Base-by-base conservation (phyloP, 176 grass and related monocot species). In the Avena eriantha region DNA sequence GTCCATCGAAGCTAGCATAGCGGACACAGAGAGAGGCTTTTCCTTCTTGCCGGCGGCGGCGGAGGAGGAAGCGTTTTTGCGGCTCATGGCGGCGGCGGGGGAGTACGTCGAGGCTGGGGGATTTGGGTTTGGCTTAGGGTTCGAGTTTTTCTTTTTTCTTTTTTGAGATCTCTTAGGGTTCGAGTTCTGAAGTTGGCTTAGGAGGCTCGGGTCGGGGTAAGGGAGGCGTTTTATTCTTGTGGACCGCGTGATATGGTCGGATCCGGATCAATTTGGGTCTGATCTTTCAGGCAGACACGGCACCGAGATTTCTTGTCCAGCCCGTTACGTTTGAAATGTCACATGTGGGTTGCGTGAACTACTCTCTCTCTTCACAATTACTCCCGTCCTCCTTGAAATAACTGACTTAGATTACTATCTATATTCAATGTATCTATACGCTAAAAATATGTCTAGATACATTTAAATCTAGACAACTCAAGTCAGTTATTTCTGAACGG, bases 1-100 rank as follows among this genome's bases (percentile, higher is more conserved):
- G 58, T 98, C 96, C 96, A 98, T 94, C 45, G 93, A 90, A 8
- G 96, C 96, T 1, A 98, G 96, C 92, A 98, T 94, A 64, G 93
- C 92, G 69, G 96, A 98, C 50, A 98, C 96, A 1, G 90, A 93
- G 41, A 92, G 86, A 17, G 93, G 91, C 23, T 93, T 89, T 2
- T 91, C 91, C 76, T 91, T 93, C 61, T 94, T 97, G 50, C 83
- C 76, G 43, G 72, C 56, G 17, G 35, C 82, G 23, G 33, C 60
- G 60, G 43, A 31, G 11, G 74, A 63, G 5, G 90, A 78, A 43
- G 76, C 83, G 54, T 92, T 88, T 47, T 98, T 98, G 21, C 96
- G 86, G 6, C 90, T 93, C 96, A 95, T 98, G 90, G 82, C 48
- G 68, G 67, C 59, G 72, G 23, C 22, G 72, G 22, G 3, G 60